phyloP scores from a whole-genome alignment of 2,329 filamentous ascomycete genomes.

The Camillea tinctor region DNA sequence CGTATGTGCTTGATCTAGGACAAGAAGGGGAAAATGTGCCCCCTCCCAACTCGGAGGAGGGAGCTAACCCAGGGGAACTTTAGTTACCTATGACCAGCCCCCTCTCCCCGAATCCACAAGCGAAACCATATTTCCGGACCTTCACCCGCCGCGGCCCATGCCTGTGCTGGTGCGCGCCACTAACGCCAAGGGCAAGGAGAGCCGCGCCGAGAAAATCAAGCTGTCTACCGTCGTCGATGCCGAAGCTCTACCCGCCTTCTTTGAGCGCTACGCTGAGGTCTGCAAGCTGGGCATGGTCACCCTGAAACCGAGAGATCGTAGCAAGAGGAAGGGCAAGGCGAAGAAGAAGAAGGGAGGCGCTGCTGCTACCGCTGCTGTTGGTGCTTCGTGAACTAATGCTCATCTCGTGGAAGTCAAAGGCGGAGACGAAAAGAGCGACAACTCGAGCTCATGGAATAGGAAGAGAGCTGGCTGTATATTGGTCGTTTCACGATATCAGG shows the following conservation, averaged over 20 bases:
- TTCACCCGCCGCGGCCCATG: conserved; percentile 56
- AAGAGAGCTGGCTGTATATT: background rate
- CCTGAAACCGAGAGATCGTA: conserved; percentile 90
- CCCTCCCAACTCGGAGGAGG: background rate
- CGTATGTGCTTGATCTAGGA: conserved; percentile 43
- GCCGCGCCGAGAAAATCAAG: conserved; percentile 60
- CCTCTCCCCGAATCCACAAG: conserved; percentile 39
- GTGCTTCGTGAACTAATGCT: too few species aligned
- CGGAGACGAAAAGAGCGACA: background rate
- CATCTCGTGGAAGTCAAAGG: background rate
- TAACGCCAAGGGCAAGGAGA: conserved; percentile 68
- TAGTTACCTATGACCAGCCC: conserved; percentile 46
- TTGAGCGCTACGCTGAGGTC: conserved; percentile 79
- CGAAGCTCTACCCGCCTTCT: conserved; percentile 77
- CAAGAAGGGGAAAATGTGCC: background rate
- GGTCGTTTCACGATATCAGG: background rate
- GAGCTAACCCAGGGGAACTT: background rate
- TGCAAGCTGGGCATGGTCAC: conserved; percentile 87
- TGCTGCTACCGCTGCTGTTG: conserved; percentile 12
- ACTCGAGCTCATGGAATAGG: background rate
- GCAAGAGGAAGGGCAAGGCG: conserved; percentile 78
- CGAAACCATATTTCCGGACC: conserved; percentile 58
- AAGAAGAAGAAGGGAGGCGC: conserved; percentile 65
- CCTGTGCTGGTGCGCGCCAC: conserved; percentile 81
- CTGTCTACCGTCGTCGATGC: conserved; percentile 80